Evolutionary conservation across 306 rosid species (phyloP).

Genomic region (Ormosia semicastrata): DNA sequence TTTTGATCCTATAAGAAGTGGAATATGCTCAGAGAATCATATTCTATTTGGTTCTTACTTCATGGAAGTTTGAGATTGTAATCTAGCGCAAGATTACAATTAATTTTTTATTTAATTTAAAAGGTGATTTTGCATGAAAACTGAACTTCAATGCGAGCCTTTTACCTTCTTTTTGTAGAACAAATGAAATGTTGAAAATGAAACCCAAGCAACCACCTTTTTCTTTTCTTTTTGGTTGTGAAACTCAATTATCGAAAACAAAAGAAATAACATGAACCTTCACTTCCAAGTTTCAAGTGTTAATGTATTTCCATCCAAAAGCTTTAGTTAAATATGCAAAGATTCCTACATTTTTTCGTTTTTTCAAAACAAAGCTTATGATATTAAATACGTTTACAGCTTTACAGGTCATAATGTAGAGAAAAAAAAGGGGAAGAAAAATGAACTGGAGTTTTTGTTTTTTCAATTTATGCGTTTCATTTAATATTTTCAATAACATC

Average conservation of each 20-base stretch:
- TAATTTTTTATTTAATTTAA: background rate
- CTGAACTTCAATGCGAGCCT: slow-evolving; percentile 16
- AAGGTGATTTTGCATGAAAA: slow-evolving; percentile 31
- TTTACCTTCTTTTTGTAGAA: background rate
- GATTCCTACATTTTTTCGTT: background rate
- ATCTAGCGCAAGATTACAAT: slow-evolving; percentile 23
- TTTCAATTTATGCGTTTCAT: background rate
- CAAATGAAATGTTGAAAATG: slow-evolving; percentile 5
- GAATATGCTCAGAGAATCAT: slow-evolving; percentile 40
- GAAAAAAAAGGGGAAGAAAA: background rate
- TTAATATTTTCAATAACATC: background rate
- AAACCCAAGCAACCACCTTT: background rate
- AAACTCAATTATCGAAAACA: background rate
- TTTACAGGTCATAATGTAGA: background rate
- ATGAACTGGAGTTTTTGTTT: background rate
- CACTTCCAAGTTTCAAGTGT: background rate
- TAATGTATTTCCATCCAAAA: background rate
- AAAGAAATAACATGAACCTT: background rate
- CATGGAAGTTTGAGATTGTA: slow-evolving; percentile 46
- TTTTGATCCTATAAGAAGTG: slow-evolving; percentile 21
- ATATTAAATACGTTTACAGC: no score
- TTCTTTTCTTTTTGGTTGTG: background rate
- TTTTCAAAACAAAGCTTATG: background rate
- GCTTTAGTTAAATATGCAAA: background rate
- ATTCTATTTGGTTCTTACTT: slow-evolving; percentile 37